These are phyloP conservation scores for Microthyrium microscopicum DNA, from an alignment of 2,329 filamentous ascomycete species.

Conservation along the genomic window DNA sequence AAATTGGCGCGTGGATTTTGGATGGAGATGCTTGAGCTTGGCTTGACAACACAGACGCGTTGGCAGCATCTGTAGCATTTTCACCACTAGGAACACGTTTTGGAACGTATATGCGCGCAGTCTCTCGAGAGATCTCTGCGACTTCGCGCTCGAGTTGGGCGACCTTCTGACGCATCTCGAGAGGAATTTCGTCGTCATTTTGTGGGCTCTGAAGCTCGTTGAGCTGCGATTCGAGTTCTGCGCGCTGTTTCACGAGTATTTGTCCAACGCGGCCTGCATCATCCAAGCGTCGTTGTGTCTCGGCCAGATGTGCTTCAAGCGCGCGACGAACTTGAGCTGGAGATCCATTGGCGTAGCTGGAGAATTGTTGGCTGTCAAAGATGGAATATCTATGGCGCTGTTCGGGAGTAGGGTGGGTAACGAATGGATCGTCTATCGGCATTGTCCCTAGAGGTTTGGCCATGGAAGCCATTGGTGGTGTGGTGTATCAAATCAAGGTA, in stretches of 20 bases:
- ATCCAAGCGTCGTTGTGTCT: constrained; percentile 81
- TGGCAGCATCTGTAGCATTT: constrained; percentile 14
- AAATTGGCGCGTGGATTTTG: constrained; percentile 75
- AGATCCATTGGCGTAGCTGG: constrained; percentile 52
- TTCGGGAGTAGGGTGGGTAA: too few relatives aligned
- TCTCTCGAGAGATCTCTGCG: constrained; percentile 82
- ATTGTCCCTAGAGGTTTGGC: too few relatives aligned
- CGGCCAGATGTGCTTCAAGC: constrained; percentile 76
- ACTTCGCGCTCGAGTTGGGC: constrained; percentile 85
- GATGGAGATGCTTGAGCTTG: constrained; percentile 74
- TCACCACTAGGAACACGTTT: constrained; percentile 53
- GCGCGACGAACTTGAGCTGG: constrained; percentile 77
- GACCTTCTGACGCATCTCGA: constrained; percentile 68
- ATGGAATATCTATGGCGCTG: constrained; percentile 3
- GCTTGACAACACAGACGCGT: constrained; percentile 47
- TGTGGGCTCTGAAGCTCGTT: constrained; percentile 69
- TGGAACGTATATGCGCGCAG: constrained; percentile 74
- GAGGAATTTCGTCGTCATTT: constrained; percentile 47
- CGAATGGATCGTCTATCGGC: too few relatives aligned
- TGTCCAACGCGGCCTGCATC: constrained; percentile 83
- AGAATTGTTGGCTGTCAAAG: constrained; percentile 17
- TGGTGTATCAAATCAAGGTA: too few relatives aligned
- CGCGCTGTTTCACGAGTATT: constrained; percentile 71
- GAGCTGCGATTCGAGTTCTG: constrained; percentile 64
- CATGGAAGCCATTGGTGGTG: too few relatives aligned